Evolutionary conservation across 805 yeast genomes (phyloP).

Genomic region (Kurtzmaniella cleridarum): DNA sequence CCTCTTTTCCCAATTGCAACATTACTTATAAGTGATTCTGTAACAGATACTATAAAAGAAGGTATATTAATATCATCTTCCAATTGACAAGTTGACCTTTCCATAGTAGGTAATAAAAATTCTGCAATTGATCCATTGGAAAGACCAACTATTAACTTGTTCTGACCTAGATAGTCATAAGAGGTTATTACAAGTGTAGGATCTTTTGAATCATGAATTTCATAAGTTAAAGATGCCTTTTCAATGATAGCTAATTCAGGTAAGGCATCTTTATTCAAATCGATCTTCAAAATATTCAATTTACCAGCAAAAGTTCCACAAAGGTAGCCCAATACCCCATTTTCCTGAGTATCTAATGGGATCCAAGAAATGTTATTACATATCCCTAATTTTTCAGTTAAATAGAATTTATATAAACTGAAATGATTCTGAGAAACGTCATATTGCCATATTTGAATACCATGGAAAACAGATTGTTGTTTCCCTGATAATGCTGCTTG

Average conservation of each 20-base stretch:
- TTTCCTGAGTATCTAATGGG: slow-evolving; percentile 22
- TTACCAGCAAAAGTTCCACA: slow-evolving; percentile 53
- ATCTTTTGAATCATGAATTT: slow-evolving; percentile 6
- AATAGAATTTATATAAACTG: slow-evolving; percentile 19
- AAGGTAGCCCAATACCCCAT: slow-evolving; percentile 34
- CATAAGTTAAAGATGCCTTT: slow-evolving; percentile 19
- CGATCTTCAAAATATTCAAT: slow-evolving; percentile 42
- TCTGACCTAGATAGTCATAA: slow-evolving; percentile 41
- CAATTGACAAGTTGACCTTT: slow-evolving; percentile 1
- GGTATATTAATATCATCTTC: slow-evolving; percentile 19
- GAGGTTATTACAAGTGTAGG: slow-evolving; percentile 32
- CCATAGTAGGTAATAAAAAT: slow-evolving; percentile 34
- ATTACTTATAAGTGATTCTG: slow-evolving; percentile 27
- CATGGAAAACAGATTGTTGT: slow-evolving; percentile 15
- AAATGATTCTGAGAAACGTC: slow-evolving; percentile 21
- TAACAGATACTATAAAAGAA: slow-evolving; percentile 24
- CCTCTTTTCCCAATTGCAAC: slow-evolving; percentile 14
- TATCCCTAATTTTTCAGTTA: slow-evolving; percentile 38
- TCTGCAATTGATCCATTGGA: slow-evolving; percentile 58
- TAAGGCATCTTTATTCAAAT: slow-evolving; percentile 13
- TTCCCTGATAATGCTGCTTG: too few species aligned
- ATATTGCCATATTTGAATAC: slow-evolving; percentile 42
- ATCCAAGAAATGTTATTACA: slow-evolving; percentile 36
- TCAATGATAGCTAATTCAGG: slow-evolving; percentile 12
- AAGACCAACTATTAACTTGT: slow-evolving; percentile 50